Conservation (phyloP, 2,329 filamentous ascomycete genomes). For the Thyridium curvatum region DNA sequence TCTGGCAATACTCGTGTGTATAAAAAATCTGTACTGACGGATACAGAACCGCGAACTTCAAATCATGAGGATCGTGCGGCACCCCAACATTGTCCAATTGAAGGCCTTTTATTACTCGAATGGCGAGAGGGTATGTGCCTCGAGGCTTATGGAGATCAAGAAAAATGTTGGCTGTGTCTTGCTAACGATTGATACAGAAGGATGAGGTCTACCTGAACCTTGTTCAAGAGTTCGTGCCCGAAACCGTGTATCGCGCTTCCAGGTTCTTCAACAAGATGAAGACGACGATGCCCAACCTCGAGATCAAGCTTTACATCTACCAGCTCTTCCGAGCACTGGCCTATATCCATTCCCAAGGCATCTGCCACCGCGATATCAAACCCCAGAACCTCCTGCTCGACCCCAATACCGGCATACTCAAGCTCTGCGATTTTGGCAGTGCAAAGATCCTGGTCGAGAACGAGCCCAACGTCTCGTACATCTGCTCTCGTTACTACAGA, state of each 20-base stretch:
- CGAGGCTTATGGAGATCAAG: background rate
- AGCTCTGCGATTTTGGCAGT: conserved; percentile 97
- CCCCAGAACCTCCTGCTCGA: conserved; percentile 95
- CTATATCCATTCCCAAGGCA: conserved; percentile 98
- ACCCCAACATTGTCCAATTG: conserved; percentile 97
- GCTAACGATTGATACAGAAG: conserved; percentile 52
- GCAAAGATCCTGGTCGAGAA: conserved; percentile 98
- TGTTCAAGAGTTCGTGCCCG: conserved; percentile 95
- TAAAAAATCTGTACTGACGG: background rate
- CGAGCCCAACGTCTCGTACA: conserved; percentile 98
- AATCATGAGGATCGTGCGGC: conserved; percentile 98
- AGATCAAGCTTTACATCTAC: conserved; percentile 99
- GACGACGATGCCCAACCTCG: conserved; percentile 97
- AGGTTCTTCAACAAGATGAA: conserved; percentile 99
- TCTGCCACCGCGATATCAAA: conserved; percentile 99
- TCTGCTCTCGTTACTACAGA: conserved; percentile 97
- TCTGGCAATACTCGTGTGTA: conserved; percentile 8
- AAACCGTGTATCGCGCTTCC: conserved; percentile 96
- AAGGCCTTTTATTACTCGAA: conserved; percentile 99
- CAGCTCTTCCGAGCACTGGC: conserved; percentile 97
- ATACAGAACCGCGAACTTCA: conserved; percentile 92
- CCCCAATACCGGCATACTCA: conserved; percentile 83
- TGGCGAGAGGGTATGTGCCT: conserved; percentile 74
- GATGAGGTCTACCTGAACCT: conserved; percentile 99
- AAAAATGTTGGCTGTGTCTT: too few relatives aligned